Base-by-base conservation (phyloP, 116 monocot species). In the Zostera marina region DNA sequence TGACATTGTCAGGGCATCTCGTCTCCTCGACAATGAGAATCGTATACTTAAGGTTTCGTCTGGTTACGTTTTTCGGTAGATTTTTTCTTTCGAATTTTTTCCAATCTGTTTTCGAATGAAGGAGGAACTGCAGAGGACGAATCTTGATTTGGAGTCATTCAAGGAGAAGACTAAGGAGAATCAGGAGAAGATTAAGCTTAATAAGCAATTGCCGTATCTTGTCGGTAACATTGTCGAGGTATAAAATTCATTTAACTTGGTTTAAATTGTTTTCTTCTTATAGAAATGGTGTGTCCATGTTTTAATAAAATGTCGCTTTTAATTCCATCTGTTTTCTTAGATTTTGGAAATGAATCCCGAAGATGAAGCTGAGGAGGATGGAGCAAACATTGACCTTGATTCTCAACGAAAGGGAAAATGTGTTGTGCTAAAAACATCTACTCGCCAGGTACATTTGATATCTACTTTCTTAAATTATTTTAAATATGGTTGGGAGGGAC, bases 321-420 rank as follows among this genome's bases (percentile, higher is more conserved):
- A 32, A 32, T 32, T 32, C 0, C 32, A 32, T 32, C 32, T 26
- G 5, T 32, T 32, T 56, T 21, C 53, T 62, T 70, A 96, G 96
- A 96, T 96, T 44, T 70, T 89, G 76, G 89, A 96, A 52, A 96
- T 96, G 96, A 96, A 96, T 45, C 96, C 85, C 8, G 96, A 96
- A 65, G 96, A 96, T 58, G 93, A 94, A 52, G 89, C 89, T 60
- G 96, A 89, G 61, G 89, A 96, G 66, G 96, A 96, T 80, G 96
- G 96, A 63, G 89, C 89, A 19, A 89, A 89, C 68, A 70, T 96
- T 54, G 96, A 96, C 68, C 72, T 96, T 22, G 85, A 96, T 59
- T 96, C 85, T 5, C 85, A 78, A 66, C 82, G 96, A 58, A 96
- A 96, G 62, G 82, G 89, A 42, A 96, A 96, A 53, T 96, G 89